Evolutionary conservation across 1,284 basidiomycete species (phyloP), one percentile per base, ranked within the genome.

Genomic region (Trametes polyzona): DNA sequence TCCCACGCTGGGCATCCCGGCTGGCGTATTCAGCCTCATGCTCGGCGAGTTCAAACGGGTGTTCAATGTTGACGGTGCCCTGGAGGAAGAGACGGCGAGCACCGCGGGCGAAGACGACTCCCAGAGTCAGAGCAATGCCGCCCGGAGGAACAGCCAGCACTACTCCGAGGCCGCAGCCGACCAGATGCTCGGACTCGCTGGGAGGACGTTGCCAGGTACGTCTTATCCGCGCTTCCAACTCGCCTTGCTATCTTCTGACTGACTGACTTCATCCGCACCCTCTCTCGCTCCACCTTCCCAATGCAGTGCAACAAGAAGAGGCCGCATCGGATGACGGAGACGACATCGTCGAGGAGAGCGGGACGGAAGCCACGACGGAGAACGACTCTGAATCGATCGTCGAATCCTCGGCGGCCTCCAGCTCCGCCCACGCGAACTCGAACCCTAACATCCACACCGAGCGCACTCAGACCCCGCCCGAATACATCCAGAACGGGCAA

Each of bases 1-100:
- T 62, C 95, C 96, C 3, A 97, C 95, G 1, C 80, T 98, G 8
- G 94, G 93, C 33, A 96, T 98, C 64, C 95, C 95, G 14, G 95
- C 95, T 0, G 95, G 94, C 6, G 91, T 97, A 44, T 96, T 97
- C 74, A 94, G 92, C 69, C 78, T 97, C 65, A 93, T 97, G 84
- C 83, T 97, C 26, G 88, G 86, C 57, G 93, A 96, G 70, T 96
- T 96, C 74, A 93, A 93, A 64, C 83, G 85, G 8, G 93, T 95
- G 37, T 95, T 94, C 77, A 92, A 92, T 66, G 87, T 90, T 44
- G 80, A 80, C 62, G 79, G 76, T 59, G 64, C 35, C 68, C 67
- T 55, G 68, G 73, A 72, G 7, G 73, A 72, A 6, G 70, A 71
- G 27, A 71, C 69, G 11, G 55, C 62, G 14, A 29, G 52, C 17